Conservation (phyloP, 2,329 filamentous ascomycete species). For the Xylaria sp. region DNA sequence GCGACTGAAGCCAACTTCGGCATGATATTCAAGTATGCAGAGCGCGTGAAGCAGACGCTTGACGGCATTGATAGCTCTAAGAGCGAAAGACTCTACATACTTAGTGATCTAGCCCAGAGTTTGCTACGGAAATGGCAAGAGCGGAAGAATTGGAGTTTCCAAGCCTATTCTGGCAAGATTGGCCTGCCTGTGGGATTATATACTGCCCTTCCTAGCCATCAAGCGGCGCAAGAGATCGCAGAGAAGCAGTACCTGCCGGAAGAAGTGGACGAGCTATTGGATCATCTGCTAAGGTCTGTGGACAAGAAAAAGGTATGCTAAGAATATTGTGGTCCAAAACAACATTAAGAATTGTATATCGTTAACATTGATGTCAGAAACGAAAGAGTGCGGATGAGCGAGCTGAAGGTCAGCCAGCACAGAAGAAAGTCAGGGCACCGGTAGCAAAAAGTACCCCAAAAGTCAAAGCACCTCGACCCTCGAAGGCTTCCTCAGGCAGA, state of each 20-base stretch:
- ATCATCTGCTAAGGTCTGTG: conserved; percentile 66
- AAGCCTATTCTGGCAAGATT: conserved; percentile 81
- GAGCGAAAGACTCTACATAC: conserved; percentile 79
- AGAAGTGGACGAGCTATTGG: conserved; percentile 75
- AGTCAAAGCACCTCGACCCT: conserved; percentile 42
- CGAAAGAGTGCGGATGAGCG: conserved; percentile 61
- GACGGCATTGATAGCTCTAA: conserved; percentile 74
- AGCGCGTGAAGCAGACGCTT: conserved; percentile 87
- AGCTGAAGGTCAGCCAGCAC: conserved; percentile 50
- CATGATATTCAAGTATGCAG: conserved; percentile 88
- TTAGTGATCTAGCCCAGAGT: conserved; percentile 85
- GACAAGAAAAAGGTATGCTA: conserved; percentile 73
- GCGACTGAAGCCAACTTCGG: conserved; percentile 87
- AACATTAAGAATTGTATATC: neutral
- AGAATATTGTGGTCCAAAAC: neutral
- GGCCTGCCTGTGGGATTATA: conserved; percentile 83
- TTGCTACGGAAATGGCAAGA: conserved; percentile 87
- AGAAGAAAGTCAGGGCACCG: conserved; percentile 47
- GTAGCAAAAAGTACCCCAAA: conserved; percentile 44
- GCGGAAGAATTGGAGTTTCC: conserved; percentile 82
- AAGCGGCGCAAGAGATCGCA: conserved; percentile 81
- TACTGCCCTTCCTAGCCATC: conserved; percentile 73
- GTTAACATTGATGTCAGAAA: conserved; percentile 53
- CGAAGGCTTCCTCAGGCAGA: conserved; percentile 38
- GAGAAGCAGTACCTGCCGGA: conserved; percentile 84